Conservation (phyloP, 495 filamentous ascomycete species). For the Neurospora discreta region DNA sequence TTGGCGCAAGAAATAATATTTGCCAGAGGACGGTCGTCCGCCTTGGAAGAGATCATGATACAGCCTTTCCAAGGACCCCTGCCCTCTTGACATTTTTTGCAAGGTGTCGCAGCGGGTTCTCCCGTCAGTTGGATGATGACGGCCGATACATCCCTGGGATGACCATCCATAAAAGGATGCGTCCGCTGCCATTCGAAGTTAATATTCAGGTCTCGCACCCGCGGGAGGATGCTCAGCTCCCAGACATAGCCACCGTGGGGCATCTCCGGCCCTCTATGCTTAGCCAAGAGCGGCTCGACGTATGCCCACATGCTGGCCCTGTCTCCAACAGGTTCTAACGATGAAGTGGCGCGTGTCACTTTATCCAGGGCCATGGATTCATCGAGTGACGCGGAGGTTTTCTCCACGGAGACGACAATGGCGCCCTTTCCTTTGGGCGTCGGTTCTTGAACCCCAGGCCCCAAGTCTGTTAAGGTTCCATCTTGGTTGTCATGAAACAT, state of each 20-base stretch:
- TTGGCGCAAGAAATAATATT: conserved; percentile 19
- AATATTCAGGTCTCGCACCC: conserved; percentile 14
- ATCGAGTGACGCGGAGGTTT: neutral
- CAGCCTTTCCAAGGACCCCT: conserved; percentile 22
- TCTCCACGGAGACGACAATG: conserved; percentile 10
- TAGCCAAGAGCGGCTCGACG: conserved; percentile 8
- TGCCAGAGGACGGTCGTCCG: neutral
- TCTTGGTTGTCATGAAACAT: conserved; percentile 26
- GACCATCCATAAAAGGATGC: conserved; percentile 11
- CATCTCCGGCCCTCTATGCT: conserved; percentile 4
- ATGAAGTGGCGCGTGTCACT: neutral
- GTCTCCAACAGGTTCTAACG: neutral
- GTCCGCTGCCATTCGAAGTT: conserved; percentile 6
- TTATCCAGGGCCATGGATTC: neutral
- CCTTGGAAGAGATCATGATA: conserved; percentile 15
- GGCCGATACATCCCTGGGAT: conserved; percentile 18
- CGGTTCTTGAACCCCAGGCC: conserved; percentile 2
- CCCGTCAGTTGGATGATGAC: conserved; percentile 23
- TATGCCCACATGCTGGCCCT: conserved; percentile 11
- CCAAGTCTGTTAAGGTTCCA: conserved; percentile 22
- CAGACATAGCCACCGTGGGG: conserved; percentile 7
- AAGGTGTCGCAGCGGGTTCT: conserved; percentile 13
- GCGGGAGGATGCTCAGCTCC: conserved; percentile 11
- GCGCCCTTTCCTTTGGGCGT: neutral
- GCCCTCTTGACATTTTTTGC: conserved; percentile 13